phyloP scores from a whole-genome alignment of 345 rosid genomes.

The Pistacia integerrima region DNA sequence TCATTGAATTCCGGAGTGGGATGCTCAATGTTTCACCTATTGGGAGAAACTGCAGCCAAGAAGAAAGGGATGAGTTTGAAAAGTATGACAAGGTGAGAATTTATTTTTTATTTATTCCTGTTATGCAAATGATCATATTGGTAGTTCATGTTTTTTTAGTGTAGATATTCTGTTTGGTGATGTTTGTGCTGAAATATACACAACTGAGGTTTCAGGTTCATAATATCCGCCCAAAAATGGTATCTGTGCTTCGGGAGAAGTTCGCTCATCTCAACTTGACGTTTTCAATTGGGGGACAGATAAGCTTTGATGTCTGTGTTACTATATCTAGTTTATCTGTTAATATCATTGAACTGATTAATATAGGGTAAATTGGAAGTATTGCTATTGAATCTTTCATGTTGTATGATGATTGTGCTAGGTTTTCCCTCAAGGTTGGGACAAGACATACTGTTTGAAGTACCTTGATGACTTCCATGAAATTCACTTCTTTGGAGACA shows the following conservation, averaged over 20 bases:
- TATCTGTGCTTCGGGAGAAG: constrained; percentile 78
- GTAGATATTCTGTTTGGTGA: constrained; percentile 17
- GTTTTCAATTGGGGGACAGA: constrained; percentile 96
- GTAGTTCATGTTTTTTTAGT: neutral
- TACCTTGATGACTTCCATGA: constrained; percentile 76
- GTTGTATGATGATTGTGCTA: constrained; percentile 29
- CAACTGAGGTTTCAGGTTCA: constrained; percentile 64
- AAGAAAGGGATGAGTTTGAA: constrained; percentile 97
- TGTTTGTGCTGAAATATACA: constrained; percentile 10
- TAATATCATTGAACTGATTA: constrained; percentile 12
- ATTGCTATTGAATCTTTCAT: constrained; percentile 1
- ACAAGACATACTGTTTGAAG: constrained; percentile 94
- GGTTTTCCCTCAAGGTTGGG: constrained; percentile 99
- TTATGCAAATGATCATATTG: constrained; percentile 5
- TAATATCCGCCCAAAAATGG: constrained; percentile 82
- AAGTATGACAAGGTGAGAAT: constrained; percentile 83
- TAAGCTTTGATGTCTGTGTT: constrained; percentile 89
- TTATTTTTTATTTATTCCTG: neutral
- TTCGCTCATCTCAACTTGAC: constrained; percentile 90
- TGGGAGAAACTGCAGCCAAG: constrained; percentile 98
- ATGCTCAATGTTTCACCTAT: constrained; percentile 98
- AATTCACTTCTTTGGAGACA: constrained; percentile 99
- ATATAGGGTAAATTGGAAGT: neutral
- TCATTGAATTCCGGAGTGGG: constrained; percentile 94
- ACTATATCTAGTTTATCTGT: constrained; percentile 10